Conservation (phyloP, 495 filamentous ascomycete species). For the Aspergillus carlsbadensis region DNA sequence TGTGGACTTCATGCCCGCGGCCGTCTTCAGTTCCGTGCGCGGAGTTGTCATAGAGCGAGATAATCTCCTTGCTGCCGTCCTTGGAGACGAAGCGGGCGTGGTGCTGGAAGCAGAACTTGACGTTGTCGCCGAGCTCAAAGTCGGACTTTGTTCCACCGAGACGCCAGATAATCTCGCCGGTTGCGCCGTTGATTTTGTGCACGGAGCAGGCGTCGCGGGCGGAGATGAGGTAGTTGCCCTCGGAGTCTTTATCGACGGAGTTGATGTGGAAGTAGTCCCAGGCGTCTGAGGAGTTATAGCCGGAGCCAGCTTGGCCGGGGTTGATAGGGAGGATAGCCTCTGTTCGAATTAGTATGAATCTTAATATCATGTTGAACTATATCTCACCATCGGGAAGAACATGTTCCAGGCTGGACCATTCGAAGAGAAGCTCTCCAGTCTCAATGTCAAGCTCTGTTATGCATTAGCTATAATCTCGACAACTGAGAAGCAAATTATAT, state of each 20-base stretch:
- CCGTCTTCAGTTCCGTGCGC: conserved; percentile 42
- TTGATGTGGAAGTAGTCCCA: conserved; percentile 46
- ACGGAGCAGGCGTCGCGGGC: conserved; percentile 53
- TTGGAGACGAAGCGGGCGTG: conserved; percentile 53
- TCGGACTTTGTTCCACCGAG: conserved; percentile 47
- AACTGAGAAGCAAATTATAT: background rate
- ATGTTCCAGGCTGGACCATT: conserved; percentile 43
- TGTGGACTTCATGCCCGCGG: conserved; percentile 42
- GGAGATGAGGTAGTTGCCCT: conserved; percentile 56
- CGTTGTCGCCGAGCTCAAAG: conserved; percentile 39
- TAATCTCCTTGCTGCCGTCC: conserved; percentile 40
- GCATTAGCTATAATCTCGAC: background rate
- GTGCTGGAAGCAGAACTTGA: conserved; percentile 59
- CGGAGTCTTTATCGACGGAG: conserved; percentile 35
- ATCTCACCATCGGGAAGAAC: conserved; percentile 43
- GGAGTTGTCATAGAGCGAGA: conserved; percentile 55
- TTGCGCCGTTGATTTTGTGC: conserved; percentile 55
- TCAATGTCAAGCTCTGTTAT: conserved; percentile 35
- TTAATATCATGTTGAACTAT: background rate
- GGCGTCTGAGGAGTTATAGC: conserved; percentile 42
- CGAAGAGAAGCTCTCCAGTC: conserved; percentile 39
- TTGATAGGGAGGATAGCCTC: conserved; percentile 52
- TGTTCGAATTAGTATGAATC: conserved; percentile 15
- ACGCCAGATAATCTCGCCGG: conserved; percentile 58
- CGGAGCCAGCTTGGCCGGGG: conserved; percentile 51